Evolutionary conservation across 1,284 basidiomycete species (phyloP), one percentile per base, ranked within the genome.

Genomic region (Trichosporon sp.): DNA sequence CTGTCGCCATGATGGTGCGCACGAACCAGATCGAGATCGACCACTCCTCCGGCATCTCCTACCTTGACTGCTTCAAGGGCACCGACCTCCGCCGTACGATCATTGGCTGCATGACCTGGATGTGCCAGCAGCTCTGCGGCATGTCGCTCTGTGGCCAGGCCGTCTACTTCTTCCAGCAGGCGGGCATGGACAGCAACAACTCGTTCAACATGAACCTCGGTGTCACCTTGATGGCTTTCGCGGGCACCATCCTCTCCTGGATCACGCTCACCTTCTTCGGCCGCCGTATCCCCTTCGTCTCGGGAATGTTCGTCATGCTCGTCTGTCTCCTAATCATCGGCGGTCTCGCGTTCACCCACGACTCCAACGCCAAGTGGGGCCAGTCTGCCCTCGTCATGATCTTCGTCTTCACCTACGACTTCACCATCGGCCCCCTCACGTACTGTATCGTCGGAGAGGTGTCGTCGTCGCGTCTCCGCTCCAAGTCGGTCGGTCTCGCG

Each of bases 401-500:
- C 74, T 70, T 76, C 67, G 72, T 76, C 48, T 75, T 78, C 38
- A 64, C 71, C 31, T 78, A 70, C 68, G 78, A 79, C 71, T 68
- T 76, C 31, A 78, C 79, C 14, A 70, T 77, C 68, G 79, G 79
- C 8, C 79, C 78, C 1, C 74, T 80, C 51, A 81, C 82, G 70
- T 85, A 69, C 66, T 70, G 70, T 67, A 72, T 85, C 59, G 83
- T 85, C 31, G 83, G 83, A 16, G 85, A 86, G 71, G 78, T 82
- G 26, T 76, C 80, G 0, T 83, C 84, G 67, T 84, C 83, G 10
- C 82, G 85, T 37, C 79, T 86, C 3, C 79, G 85, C 63, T 80
- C 83, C 66, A 87, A 87, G 78, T 84, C 86, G 3, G 83, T 87
- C 76, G 86, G 84, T 3, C 80, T 87, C 11, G 73, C 76, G 10